Evolutionary conservation across 2,329 filamentous ascomycete species (phyloP).

Genomic region (Trichoderma hamatum): DNA sequence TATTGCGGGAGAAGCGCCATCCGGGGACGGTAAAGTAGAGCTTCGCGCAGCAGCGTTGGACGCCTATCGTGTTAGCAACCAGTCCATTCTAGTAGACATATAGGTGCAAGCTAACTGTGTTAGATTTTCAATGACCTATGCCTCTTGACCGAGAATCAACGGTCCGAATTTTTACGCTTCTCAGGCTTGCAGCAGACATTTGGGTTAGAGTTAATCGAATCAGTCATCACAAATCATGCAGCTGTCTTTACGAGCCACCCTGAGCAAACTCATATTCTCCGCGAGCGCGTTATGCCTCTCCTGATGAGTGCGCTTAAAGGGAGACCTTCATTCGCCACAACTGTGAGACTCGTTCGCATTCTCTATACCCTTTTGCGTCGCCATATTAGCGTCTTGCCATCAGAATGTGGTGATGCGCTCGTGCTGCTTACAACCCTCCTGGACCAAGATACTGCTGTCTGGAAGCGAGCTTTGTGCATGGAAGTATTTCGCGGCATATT

Average conservation of each 20-base stretch:
- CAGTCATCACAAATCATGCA: conserved; percentile 83
- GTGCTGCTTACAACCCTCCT: conserved; percentile 81
- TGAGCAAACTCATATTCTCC: conserved; percentile 79
- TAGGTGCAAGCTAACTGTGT: conserved; percentile 26
- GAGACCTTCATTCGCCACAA: conserved; percentile 77
- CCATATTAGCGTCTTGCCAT: conserved; percentile 72
- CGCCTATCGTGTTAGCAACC: conserved; percentile 67
- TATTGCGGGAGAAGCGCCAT: conserved; percentile 67
- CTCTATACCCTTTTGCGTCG: conserved; percentile 79
- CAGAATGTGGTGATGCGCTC: conserved; percentile 82
- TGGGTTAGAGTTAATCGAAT: conserved; percentile 89
- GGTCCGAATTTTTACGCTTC: conserved; percentile 79
- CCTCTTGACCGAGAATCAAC: conserved; percentile 80
- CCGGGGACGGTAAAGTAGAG: conserved; percentile 64
- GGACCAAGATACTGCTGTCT: conserved; percentile 79
- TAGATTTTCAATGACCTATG: conserved; percentile 89
- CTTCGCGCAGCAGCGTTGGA: conserved; percentile 79
- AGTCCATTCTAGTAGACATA: neutral
- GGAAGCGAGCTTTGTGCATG: conserved; percentile 90
- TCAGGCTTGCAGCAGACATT: conserved; percentile 79
- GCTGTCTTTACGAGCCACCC: conserved; percentile 75
- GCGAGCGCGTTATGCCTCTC: conserved; percentile 78
- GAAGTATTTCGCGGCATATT: conserved; percentile 89
- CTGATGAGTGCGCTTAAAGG: conserved; percentile 78
- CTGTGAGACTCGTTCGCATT: conserved; percentile 80